phyloP scores from a whole-genome alignment of 148 eudicot genomes.

The Rhododendron simsii region DNA sequence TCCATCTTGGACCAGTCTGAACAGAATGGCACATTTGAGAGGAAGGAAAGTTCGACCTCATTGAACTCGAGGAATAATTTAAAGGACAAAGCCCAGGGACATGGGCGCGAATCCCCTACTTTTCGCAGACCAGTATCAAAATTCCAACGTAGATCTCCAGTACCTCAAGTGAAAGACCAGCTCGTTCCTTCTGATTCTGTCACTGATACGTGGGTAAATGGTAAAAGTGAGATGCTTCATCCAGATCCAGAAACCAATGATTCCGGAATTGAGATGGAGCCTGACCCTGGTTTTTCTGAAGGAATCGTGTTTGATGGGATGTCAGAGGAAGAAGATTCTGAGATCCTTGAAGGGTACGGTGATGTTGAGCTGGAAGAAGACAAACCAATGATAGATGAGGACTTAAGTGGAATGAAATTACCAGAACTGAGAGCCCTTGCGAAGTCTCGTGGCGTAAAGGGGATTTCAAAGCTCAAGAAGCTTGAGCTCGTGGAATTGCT shows the following conservation, averaged over 20 bases:
- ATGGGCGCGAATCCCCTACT: conserved; percentile 24
- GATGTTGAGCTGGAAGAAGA: conserved; percentile 33
- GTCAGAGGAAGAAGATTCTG: conserved; percentile 38
- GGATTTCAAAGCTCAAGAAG: conserved; percentile 84
- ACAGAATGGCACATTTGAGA: conserved; percentile 26
- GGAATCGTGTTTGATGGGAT: conserved; percentile 38
- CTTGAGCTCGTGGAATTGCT: conserved; percentile 69
- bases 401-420: conserved; percentile 67
- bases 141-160: conserved; percentile 75
- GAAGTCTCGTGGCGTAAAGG: conserved; percentile 80
- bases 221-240: conserved; percentile 19
- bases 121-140: conserved; percentile 59
- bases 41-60: conserved; percentile 33
- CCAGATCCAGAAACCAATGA: conserved; percentile 18
- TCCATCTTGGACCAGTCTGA: conserved; percentile 39
- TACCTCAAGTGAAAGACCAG: conserved; percentile 45
- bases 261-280: conserved; percentile 28
- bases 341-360: conserved; percentile 28
- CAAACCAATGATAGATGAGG: conserved; percentile 18
- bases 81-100: conserved; percentile 41
- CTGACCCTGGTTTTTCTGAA: conserved; percentile 24
- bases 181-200: conserved; percentile 28
- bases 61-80: conserved; percentile 21
- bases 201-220: conserved; percentile 22
- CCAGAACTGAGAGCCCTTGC: conserved; percentile 72